Percentiles rank a stretch among this genome's conserved stretches.
phyloP scores from a whole-genome alignment of 306 rosid species.

The Sophora flavescens region DNA sequence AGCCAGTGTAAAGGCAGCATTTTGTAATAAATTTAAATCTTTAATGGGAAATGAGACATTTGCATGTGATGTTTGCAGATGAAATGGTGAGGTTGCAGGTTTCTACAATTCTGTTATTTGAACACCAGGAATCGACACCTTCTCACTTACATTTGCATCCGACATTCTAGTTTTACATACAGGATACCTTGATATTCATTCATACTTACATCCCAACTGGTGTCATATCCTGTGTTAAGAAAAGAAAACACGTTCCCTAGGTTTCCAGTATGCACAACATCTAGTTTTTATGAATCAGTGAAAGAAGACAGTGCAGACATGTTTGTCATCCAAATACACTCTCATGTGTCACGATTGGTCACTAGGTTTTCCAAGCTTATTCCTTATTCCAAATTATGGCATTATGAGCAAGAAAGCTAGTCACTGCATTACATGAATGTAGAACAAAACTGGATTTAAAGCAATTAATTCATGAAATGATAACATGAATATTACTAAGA shows the following conservation, averaged over 20 bases:
- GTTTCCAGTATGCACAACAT: neutral
- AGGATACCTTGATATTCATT: too few species aligned
- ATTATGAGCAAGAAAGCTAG: too few species aligned
- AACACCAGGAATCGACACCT: too few species aligned
- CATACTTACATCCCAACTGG: neutral
- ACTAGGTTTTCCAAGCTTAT: neutral
- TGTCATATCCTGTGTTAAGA: neutral
- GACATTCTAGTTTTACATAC: too few species aligned
- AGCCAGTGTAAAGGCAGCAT: conserved; percentile 6
- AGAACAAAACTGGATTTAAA: too few species aligned
- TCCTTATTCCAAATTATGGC: neutral
- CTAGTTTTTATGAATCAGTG: neutral
- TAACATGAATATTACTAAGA: too few species aligned
- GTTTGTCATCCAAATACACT: neutral
- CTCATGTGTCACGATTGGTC: neutral
- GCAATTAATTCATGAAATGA: too few species aligned
- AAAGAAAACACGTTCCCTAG: too few species aligned
- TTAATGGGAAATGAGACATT: conserved; percentile 1
- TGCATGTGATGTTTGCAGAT: neutral
- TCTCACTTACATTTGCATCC: neutral
- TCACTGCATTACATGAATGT: too few species aligned
- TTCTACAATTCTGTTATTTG: neutral
- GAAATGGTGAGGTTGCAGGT: neutral
- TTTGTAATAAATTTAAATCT: neutral
- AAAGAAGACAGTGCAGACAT: neutral